Percentiles rank a stretch among this genome's conserved stretches.
These are phyloP conservation scores for Coniochaeta sp. DNA, from an alignment of 2,329 filamentous ascomycete species.

Conservation along the genomic window DNA sequence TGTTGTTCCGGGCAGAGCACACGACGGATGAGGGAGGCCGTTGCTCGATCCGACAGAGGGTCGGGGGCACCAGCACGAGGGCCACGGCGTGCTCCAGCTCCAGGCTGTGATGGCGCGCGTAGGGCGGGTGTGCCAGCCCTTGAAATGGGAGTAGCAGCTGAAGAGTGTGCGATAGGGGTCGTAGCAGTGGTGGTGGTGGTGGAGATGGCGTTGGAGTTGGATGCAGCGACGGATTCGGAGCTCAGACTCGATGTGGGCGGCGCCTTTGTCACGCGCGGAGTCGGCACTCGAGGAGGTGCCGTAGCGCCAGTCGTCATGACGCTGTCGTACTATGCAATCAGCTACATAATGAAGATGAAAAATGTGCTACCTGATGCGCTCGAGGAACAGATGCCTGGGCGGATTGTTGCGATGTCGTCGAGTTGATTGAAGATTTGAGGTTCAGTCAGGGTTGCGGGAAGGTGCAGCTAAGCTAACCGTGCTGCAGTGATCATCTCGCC, in stretches of 20 bases:
- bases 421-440: background rate
- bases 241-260: conserved; percentile 16
- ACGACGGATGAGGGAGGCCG: conserved; percentile 71
- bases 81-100: conserved; percentile 6
- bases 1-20: conserved; percentile 68
- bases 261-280: conserved; percentile 8
- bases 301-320: conserved; percentile 1
- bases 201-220: conserved; percentile 3
- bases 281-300: conserved; percentile 4
- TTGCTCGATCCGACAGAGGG: conserved; percentile 70
- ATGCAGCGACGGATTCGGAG: conserved; percentile 13
- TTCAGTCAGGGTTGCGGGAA: background rate
- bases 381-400: background rate
- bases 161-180: background rate
- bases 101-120: conserved; percentile 1
- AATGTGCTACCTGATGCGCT: background rate
- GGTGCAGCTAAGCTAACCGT: background rate
- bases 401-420: background rate
- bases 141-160: background rate
- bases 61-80: conserved; percentile 21
- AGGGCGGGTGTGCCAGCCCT: conserved; percentile 1
- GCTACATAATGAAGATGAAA: background rate
- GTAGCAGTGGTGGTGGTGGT: background rate
- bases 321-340: background rate
- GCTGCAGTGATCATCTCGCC: background rate